Base-by-base conservation (phyloP, 192 early-diverging fungal genomes). In the Endogone sp. region DNA sequence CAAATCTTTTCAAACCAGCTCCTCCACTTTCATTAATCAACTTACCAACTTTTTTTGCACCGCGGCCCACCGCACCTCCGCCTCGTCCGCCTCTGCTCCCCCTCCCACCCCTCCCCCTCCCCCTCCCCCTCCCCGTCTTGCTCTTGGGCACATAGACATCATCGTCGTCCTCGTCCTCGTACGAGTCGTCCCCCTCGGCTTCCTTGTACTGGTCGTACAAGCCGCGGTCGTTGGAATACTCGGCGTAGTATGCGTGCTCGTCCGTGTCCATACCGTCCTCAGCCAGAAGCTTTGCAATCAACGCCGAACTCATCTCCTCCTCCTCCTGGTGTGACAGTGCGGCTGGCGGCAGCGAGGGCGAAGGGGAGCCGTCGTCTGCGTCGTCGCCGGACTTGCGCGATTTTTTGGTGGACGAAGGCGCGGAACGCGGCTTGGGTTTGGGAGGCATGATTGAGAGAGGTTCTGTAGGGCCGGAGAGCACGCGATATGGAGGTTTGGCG, bases 261-360 rank as follows among this genome's bases (percentile, higher is more conserved):
- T 84, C 81, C 21, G 60, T 29, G 11, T 68, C 80, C 64, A 80
- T 83, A 21, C 76, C 78, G 62, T 93, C 91, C 68, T 93, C 82
- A 20, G 91, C 90, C 24, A 93, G 71, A 70, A 93, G 71, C 70
- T 91, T 84, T 56, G 90, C 91, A 72, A 93, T 93, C n/a, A 88
- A 75, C 3, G 91, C 92, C 37, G 86, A 88, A 73, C 90, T 91
- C 82, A 92, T 83, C 64, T 86, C 90, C 64, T 91, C 92, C 71
- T 93, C 92, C 71, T 93, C 84, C 62, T 89, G 86, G 24, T 89
- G 84, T 6, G 89, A 86, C 71, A 86, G 56, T n/a, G 77, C 23
- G n/a, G 2, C 54, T 4, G 37, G 37, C 13, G 37, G n/a, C 24
- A 22, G 31, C 6, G 57, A 28, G 21, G 66, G 23, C 25, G 26